Evolutionary conservation across 2,329 filamentous ascomycete species (phyloP).

Genomic region (Penicillium janthinellum): DNA sequence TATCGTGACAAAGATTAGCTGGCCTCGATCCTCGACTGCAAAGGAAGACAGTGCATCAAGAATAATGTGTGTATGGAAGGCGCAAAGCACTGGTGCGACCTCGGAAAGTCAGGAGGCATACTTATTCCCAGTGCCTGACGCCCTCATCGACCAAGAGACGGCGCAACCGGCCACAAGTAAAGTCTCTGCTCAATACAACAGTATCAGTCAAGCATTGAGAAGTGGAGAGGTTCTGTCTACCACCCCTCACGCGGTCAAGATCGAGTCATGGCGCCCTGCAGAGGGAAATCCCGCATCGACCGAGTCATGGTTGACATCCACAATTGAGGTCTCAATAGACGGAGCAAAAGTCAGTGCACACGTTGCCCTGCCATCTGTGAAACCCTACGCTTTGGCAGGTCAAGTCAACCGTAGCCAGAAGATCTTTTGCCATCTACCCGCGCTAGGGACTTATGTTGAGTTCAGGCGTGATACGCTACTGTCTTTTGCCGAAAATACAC

Average conservation of each 20-base stretch:
- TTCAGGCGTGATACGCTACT: constrained; percentile 32
- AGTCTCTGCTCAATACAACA: constrained; percentile 23
- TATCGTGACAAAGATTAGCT: constrained; percentile 22
- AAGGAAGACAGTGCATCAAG: neutral
- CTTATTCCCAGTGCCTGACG: constrained; percentile 6
- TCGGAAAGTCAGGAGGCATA: neutral
- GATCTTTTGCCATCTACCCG: constrained; percentile 34
- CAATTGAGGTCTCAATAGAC: constrained; percentile 24
- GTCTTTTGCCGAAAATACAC: constrained; percentile 30
- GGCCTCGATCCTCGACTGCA: neutral
- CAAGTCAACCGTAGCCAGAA: constrained; percentile 16
- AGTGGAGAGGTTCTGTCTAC: constrained; percentile 3
- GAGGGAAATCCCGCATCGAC: constrained; percentile 10
- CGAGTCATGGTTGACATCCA: constrained; percentile 14
- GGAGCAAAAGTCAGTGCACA: constrained; percentile 25
- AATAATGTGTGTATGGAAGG: constrained; percentile 24
- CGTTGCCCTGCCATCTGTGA: constrained; percentile 18
- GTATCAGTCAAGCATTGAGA: constrained; percentile 23
- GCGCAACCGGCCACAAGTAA: constrained; percentile 20
- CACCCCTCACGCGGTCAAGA: constrained; percentile 4
- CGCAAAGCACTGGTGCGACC: neutral
- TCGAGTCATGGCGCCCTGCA: constrained; percentile 17
- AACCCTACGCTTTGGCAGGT: constrained; percentile 5
- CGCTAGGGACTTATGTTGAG: constrained; percentile 32
- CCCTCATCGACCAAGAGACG: neutral